Base-by-base conservation (phyloP, 345 rosid genomes). In the Populus pruinosa region DNA sequence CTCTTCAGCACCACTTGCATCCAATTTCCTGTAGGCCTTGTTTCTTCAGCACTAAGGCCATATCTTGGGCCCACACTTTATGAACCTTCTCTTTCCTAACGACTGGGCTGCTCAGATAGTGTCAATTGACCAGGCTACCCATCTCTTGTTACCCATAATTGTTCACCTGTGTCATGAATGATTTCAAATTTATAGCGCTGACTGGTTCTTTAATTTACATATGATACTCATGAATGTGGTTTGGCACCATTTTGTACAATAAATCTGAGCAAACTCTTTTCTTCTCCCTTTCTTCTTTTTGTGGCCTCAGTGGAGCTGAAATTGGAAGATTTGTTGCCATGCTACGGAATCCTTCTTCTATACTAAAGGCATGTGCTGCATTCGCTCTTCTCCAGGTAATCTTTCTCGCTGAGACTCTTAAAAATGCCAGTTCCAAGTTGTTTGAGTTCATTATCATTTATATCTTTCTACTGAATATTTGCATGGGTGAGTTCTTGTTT, bases 331-430 rank as follows among this genome's bases (percentile, higher is more conserved):
- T 86, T 70, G 80, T 86, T 53, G 31, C 87, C 62, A 86, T 86
- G 88, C 65, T 86, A 61, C 74, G 88, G 47, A 86, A 81, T 75
- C 81, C 83, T 20, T 86, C 78, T 61, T 71, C 79, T 8, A 41
- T 76, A 36, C 81, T 86, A 11, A 83, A 76, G 77, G 66, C 83
- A 0, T 86, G 88, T 79, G 80, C 88, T 29, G 82, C 87, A 47
- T 82, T 86, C 35, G 87, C 88, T 56, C 87, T 86, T 79, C 79
- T 86, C 64, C 88, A 86, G 82, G 88, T 86, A 62, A 74, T 59
- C 16, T 10, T n/a, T 2, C 36, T 23, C 5, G 5, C 13, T 0
- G 14, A 31, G 39, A 18, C 33, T 12, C 61, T 23, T 33, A 16
- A 16, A 47, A 70, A 16, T 49, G 20, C 27, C 39, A 17, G 21